Percentiles rank a stretch among this genome's conserved stretches.
phyloP scores from a whole-genome alignment of 352 stramenopile genomes.

The Phytophthora colocasiae region DNA sequence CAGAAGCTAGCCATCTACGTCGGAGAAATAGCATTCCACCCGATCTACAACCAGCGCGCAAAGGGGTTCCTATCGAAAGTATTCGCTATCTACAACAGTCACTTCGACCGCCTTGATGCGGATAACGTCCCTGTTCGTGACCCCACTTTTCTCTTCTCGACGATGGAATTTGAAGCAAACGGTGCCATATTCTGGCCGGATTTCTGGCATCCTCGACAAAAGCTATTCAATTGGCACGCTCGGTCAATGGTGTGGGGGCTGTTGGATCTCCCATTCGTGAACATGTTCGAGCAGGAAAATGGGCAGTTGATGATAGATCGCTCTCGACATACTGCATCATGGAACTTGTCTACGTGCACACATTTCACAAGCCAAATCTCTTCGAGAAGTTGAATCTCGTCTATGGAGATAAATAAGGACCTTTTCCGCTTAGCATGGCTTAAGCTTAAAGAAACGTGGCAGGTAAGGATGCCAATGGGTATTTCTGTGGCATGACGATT shows the following conservation, averaged over 20 bases:
- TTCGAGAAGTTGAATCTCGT: constrained; percentile 38
- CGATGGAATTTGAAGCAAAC: constrained; percentile 34
- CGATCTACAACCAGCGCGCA: constrained; percentile 41
- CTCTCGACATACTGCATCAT: constrained; percentile 27
- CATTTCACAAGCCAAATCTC: constrained; percentile 34
- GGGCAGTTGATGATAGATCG: constrained; percentile 64
- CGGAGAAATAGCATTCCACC: constrained; percentile 29
- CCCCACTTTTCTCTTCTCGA: constrained; percentile 44
- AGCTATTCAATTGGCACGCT: constrained; percentile 65
- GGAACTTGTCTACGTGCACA: constrained; percentile 47
- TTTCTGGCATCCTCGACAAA: constrained; percentile 62
- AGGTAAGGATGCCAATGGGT: constrained; percentile 41
- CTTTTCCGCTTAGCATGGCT: constrained; percentile 39
- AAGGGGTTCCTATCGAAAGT: constrained; percentile 58
- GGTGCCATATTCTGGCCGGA: constrained; percentile 77
- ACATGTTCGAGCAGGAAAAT: constrained; percentile 76
- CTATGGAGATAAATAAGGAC: constrained; percentile 61
- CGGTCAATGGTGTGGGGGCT: constrained; percentile 61
- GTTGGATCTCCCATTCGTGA: constrained; percentile 46
- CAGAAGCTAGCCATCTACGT: constrained; percentile 36
- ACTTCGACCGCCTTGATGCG: constrained; percentile 54
- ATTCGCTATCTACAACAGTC: constrained; percentile 55
- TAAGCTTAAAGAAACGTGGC: constrained; percentile 40
- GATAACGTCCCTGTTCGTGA: constrained; percentile 60
- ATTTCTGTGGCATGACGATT: constrained; percentile 54